phyloP scores from a whole-genome alignment of 2,329 filamentous ascomycete species.

The Colletotrichum sp. region DNA sequence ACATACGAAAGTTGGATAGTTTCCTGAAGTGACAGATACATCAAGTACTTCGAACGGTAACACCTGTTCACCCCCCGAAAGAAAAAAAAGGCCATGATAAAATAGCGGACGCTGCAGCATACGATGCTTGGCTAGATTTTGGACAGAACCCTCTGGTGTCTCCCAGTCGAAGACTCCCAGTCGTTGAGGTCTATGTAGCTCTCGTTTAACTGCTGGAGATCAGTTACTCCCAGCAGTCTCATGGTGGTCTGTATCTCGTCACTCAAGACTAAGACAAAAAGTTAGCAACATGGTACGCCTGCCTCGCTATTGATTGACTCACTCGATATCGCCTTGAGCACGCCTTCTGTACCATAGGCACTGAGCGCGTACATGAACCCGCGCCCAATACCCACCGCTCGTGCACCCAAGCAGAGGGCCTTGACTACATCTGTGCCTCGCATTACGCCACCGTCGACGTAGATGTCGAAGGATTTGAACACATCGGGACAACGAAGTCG shows the following conservation, averaged over 20 bases:
- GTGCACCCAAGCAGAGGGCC: neutral
- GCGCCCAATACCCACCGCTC: neutral
- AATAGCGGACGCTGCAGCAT: neutral
- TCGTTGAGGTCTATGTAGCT: neutral
- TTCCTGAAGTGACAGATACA: neutral
- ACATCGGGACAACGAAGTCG: neutral
- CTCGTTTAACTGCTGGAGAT: neutral
- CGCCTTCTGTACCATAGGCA: neutral
- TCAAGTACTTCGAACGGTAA: accelerated
- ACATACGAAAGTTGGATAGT: neutral
- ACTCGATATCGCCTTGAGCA: neutral
- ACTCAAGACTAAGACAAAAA: neutral
- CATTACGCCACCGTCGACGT: neutral
- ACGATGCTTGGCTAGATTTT: neutral
- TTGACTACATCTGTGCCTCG: neutral
- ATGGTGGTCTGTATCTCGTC: neutral
- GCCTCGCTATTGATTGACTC: neutral
- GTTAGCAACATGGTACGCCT: neutral
- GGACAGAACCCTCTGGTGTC: neutral
- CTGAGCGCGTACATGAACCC: neutral
- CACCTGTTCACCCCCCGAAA: accelerated
- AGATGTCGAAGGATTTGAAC: neutral
- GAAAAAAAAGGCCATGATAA: accelerated
- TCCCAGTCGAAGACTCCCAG: neutral
- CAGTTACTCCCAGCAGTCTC: neutral